Evolutionary conservation across 306 rosid genomes (phyloP).

Genomic region (Quercus mongolica): DNA sequence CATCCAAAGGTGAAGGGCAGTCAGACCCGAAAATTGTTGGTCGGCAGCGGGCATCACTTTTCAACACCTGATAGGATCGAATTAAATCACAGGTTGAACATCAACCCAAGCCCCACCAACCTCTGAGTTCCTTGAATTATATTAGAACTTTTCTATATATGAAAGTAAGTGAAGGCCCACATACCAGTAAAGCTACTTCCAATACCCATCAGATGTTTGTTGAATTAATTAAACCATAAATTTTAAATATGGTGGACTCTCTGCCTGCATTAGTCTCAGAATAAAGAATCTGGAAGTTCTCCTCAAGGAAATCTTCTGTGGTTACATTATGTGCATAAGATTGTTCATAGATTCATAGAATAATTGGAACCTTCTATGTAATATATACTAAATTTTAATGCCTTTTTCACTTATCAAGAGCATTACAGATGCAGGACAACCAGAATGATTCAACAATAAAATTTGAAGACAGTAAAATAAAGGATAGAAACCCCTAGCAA

Average conservation of each 20-base stretch:
- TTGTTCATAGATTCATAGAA: too few relatives aligned
- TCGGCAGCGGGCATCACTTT: too few relatives aligned
- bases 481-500: too few relatives aligned
- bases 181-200: neutral
- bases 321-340: neutral
- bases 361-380: neutral
- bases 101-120: too few relatives aligned
- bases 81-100: too few relatives aligned
- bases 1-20: too few relatives aligned
- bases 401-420: neutral
- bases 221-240: neutral
- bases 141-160: neutral
- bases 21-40: too few relatives aligned
- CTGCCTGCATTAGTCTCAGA: neutral
- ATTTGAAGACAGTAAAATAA: too few relatives aligned
- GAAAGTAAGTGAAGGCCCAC: neutral
- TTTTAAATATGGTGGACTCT: neutral
- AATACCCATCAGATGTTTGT: neutral
- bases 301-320: neutral
- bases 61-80: too few relatives aligned
- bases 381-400: neutral
- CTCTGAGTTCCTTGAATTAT: neutral
- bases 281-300: neutral
- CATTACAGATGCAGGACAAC: too few relatives aligned
- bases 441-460: too few relatives aligned